phyloP scores from a whole-genome alignment of 2,329 filamentous ascomycete species.

The Fusarium dlaminii region DNA sequence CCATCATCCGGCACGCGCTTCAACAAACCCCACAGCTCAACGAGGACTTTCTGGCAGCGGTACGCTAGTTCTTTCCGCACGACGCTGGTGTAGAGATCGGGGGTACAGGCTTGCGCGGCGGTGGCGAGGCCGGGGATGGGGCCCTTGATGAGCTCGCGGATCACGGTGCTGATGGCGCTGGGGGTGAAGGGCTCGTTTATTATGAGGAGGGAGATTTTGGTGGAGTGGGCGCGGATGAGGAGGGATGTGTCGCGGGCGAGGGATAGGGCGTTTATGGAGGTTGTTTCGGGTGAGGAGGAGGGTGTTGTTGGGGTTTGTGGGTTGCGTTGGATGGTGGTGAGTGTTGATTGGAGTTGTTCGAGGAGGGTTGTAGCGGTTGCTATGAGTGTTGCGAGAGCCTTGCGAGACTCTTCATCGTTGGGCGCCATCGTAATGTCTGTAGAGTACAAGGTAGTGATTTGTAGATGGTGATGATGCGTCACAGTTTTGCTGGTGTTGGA shows the following conservation, averaged over 20 bases:
- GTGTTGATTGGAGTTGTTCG: constrained; percentile 53
- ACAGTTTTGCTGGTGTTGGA: constrained; percentile 35
- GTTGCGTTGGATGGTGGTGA: constrained; percentile 52
- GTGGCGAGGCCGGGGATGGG: constrained; percentile 80
- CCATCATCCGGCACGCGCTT: constrained; percentile 68
- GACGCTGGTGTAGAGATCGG: constrained; percentile 68
- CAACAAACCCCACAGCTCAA: constrained; percentile 70
- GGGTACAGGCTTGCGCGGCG: constrained; percentile 71
- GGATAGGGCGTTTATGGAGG: constrained; percentile 66
- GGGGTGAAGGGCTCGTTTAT: constrained; percentile 89
- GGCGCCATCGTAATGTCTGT: constrained; percentile 40
- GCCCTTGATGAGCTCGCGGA: constrained; percentile 76
- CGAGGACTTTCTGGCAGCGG: constrained; percentile 67
- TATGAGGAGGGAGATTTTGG: constrained; percentile 86
- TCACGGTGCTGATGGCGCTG: constrained; percentile 74
- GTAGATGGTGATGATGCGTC: constrained; percentile 3
- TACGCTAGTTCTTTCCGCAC: constrained; percentile 72
- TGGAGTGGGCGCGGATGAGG: constrained; percentile 82
- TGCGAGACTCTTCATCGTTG: constrained; percentile 43
- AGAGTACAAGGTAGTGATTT: not conserved
- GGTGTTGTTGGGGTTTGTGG: constrained; percentile 17
- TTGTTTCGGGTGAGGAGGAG: constrained; percentile 9
- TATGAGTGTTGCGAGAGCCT: constrained; percentile 52
- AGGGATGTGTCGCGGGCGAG: constrained; percentile 77
- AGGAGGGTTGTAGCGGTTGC: constrained; percentile 52